Percentiles rank a stretch among this genome's conserved stretches.
These are phyloP conservation scores for Kwoniella mangroviensis DNA, from an alignment of 768 basidiomycete genomes.

Conservation along the genomic window DNA sequence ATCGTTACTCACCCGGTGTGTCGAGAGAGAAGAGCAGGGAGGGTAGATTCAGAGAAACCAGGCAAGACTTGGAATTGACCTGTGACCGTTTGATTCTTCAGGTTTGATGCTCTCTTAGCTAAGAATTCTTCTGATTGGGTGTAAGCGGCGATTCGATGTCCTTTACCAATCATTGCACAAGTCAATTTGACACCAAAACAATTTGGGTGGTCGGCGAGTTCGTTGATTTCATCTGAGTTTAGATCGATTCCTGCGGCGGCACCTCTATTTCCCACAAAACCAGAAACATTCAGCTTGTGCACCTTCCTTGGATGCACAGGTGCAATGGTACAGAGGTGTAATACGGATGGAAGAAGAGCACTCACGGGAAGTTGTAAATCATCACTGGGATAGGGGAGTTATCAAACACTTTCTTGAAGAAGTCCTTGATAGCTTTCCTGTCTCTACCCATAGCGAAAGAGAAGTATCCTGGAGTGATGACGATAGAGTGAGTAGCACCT, in stretches of 20 bases:
- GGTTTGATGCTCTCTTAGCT: conserved; percentile 45
- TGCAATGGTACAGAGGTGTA: too few relatives aligned
- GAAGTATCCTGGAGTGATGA: conserved; percentile 61
- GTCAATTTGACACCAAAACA: conserved; percentile 83
- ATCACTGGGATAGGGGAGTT: conserved; percentile 64
- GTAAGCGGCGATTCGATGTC: conserved; percentile 71
- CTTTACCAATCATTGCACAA: conserved; percentile 82
- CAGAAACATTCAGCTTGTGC: conserved; percentile 2
- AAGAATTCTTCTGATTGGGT: conserved; percentile 58
- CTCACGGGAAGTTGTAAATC: conserved; percentile 85
- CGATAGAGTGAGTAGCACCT: conserved; percentile 79
- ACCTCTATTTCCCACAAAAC: conserved; percentile 34
- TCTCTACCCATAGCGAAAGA: conserved; percentile 66
- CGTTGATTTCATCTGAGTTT: conserved; percentile 74
- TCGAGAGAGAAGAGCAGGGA: conserved; percentile 66
- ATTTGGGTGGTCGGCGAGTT: conserved; percentile 76
- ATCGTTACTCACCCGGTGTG: conserved; percentile 62
- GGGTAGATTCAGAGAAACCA: conserved; percentile 73
- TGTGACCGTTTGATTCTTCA: conserved; percentile 62
- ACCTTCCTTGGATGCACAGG: too few relatives aligned
- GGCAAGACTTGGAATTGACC: conserved; percentile 65
- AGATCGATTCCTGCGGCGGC: conserved; percentile 73
- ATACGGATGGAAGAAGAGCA: neutral
- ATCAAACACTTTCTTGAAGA: conserved; percentile 63
- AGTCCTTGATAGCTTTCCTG: conserved; percentile 51